These are phyloP conservation scores for Fragaria ananassa DNA, from an alignment of 306 rosid species.

Conservation along the genomic window DNA sequence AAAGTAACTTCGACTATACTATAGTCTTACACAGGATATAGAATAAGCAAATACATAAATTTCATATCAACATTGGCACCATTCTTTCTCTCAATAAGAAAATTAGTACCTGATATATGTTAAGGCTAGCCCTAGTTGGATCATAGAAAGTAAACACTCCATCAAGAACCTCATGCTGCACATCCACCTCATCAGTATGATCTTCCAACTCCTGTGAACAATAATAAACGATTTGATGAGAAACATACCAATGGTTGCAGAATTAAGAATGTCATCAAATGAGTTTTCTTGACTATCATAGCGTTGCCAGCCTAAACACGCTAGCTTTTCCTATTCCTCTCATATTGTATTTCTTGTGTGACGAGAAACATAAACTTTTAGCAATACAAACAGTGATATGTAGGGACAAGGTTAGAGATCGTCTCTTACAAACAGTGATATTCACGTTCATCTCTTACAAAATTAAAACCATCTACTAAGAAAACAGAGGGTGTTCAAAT, in stretches of 20 bases:
- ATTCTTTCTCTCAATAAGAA: background rate
- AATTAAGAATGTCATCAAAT: background rate
- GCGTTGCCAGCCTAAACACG: background rate
- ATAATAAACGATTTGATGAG: background rate
- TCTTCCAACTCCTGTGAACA: constrained; percentile 77
- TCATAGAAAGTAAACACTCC: constrained; percentile 89
- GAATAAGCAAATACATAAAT: background rate
- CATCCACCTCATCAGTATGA: constrained; percentile 68
- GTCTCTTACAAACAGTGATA: background rate
- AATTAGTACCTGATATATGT: constrained; percentile 76
- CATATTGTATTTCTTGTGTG: background rate
- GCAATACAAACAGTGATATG: background rate
- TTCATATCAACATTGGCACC: constrained; percentile 30
- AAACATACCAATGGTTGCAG: background rate
- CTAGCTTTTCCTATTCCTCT: background rate
- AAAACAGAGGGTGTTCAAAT: background rate
- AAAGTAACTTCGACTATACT: background rate
- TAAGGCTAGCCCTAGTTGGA: constrained; percentile 56
- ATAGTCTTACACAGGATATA: background rate
- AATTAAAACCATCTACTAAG: background rate
- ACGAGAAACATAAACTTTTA: background rate
- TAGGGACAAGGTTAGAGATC: background rate
- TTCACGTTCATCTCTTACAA: background rate
- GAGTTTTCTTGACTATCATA: background rate
- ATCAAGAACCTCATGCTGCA: constrained; percentile 82